Percentiles rank a stretch among this genome's conserved stretches.
These are phyloP conservation scores for Irpex lacteus DNA, from an alignment of 1,284 basidiomycete genomes.

Conservation along the genomic window DNA sequence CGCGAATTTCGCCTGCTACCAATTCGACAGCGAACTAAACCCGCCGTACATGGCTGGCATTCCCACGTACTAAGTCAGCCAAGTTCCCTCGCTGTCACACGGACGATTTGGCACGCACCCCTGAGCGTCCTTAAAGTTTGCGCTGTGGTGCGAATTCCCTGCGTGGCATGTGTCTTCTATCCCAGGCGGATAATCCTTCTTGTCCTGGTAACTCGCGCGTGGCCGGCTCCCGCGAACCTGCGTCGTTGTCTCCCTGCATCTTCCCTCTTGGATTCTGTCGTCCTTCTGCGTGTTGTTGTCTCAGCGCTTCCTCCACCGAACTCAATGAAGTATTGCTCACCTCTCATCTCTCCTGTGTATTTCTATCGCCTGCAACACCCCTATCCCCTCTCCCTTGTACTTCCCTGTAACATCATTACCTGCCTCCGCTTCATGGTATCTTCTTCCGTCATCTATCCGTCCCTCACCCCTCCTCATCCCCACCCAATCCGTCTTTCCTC, in stretches of 20 bases:
- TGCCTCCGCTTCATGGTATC: not conserved
- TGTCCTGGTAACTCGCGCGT: not conserved
- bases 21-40: conserved; percentile 7
- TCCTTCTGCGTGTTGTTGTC: not conserved
- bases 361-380: conserved; percentile 5
- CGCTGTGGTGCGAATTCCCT: not conserved
- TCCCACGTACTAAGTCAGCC: conserved; percentile 7
- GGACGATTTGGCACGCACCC: not conserved
- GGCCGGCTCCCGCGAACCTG: not conserved
- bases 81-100: conserved; percentile 1
- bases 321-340: not conserved
- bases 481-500: not conserved
- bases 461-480: not conserved
- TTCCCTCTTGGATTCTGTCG: not conserved
- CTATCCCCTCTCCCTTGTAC: not conserved
- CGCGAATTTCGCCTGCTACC: conserved; percentile 2
- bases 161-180: not conserved
- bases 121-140: not conserved
- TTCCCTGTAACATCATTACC: not conserved
- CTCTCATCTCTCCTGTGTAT: conserved; percentile 4
- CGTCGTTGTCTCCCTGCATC: not conserved
- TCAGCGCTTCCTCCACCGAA: not conserved
- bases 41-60: conserved; percentile 1
- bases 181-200: not conserved
- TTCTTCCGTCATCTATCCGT: not conserved